These are phyloP conservation scores for Solanum chilense DNA, from an alignment of 257 asterid genomes.

Conservation along the genomic window DNA sequence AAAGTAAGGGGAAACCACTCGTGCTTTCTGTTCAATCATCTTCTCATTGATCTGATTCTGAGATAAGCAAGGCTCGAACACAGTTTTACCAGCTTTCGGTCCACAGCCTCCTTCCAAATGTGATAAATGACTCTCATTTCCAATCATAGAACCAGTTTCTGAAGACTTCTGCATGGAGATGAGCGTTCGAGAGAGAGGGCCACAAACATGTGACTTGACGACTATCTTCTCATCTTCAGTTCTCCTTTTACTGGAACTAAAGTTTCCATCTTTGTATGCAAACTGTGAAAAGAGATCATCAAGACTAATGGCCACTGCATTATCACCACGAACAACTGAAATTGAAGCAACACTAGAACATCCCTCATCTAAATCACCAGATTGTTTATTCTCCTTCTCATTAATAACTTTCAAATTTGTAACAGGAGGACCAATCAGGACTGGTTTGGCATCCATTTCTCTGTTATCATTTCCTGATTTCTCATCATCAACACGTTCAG, in stretches of 20 bases:
- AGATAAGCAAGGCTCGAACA: background rate
- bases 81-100: background rate
- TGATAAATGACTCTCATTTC: background rate
- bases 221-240: background rate
- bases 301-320: background rate
- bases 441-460: background rate
- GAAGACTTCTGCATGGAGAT: background rate
- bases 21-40: background rate
- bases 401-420: background rate
- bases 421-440: background rate
- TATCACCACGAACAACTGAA: background rate
- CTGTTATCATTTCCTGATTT: background rate
- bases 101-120: background rate
- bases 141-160: background rate
- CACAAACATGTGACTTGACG: background rate
- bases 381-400: background rate
- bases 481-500: background rate
- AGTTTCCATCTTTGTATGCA: conserved; percentile 2
- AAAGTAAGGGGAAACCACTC: conserved; percentile 7
- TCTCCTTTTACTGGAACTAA: background rate
- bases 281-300: conserved; percentile 11
- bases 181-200: background rate
- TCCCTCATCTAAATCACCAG: background rate
- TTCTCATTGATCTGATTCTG: background rate
- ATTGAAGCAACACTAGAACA: background rate